Evolutionary conservation across 2,329 filamentous ascomycete genomes (phyloP), one percentile per base, ranked within the genome.

Genomic region (Tolypocladium paradoxum): DNA sequence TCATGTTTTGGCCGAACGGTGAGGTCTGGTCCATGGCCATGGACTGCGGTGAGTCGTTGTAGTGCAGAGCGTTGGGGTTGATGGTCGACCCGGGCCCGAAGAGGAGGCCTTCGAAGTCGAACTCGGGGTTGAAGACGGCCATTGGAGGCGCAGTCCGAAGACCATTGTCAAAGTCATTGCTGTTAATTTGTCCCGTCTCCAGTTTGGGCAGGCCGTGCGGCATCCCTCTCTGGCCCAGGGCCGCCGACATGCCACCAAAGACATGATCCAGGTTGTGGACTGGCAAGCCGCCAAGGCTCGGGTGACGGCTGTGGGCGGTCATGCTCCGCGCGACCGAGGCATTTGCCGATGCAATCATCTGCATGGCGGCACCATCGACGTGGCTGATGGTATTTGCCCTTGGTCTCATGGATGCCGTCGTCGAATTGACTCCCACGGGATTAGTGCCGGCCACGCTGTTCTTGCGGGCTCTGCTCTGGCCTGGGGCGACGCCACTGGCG

Each of bases 341-440:
- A 62, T 80, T 83, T 50, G 79, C 78, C 14, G 79, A 74, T 49
- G 81, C 81, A 57, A 88, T 77, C 71, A 93, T 81, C 61, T 85
- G 88, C 67, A 95, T 80, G 40, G 85, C 82, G 52, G 78, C 77
- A 54, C 82, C 81, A 66, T 96, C 93, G 53, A 97, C 83, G 68
- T 97, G 91, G 65, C 91, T 93, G 64, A 99, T 95, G 37, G 93
- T 99, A 67, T 97, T 97, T 52, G 93, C 92, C 62, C 93, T 79
- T 24, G 92, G 93, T 59, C 93, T 81, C 82, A 92, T 91, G 14
- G 78, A 76, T 51, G 77, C 76, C 46, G 70, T 65, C 50, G 70
- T 73, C 48, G 72, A 73, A 18, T 71, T 69, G 54, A 73, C 72
- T 35, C 72, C 74, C 47, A 69, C 65, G 31, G 72, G 69, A 58